Base-by-base conservation (phyloP, 2,329 filamentous ascomycete species). In the Aaosphaeria pasadenensis region DNA sequence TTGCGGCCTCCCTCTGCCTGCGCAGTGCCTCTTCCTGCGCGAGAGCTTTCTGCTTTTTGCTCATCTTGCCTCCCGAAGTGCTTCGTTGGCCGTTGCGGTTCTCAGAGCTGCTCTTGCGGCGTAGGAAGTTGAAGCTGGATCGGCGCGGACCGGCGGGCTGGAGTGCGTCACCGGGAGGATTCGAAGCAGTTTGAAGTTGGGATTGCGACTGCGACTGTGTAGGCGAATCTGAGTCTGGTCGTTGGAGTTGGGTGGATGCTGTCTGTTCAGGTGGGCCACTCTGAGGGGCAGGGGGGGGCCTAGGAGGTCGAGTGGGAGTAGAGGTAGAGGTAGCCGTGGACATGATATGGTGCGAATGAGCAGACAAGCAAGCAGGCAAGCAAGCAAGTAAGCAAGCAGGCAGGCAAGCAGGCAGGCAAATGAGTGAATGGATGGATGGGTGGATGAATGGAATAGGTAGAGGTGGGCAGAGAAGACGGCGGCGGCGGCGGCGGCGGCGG, bases 1-100 rank as follows among this genome's bases (percentile, higher is more conserved):
- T 67, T 47, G 78, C 74, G 49, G 74, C 76, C 63, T 82, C 81
- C 43, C 78, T 77, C 64, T 81, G 77, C 57, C 76, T 77, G 59
- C 78, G 75, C 51, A 79, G 63, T 44, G 77, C 75, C 59, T 84
- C 80, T 59, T 80, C 74, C 52, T 74, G 69, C 51, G 64, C 66
- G 35, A 71, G 74, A 48, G 68, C 72, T 65, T 71, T 80, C 70
- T 83, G 77, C 63, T 76, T 77, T 74, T 84, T 86, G 70, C 79
- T 83, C 69, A 72, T 71, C 56, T 69, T 71, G 63, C 61, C 50
- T 36, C 61, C 59, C 1, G 67, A 69, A 5, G 55, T 45, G 51
- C 63, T 67, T 47, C 64, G 56, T 36, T 53, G 60, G 41, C 49
- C 51, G 43, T 54, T 48, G 46, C 58, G 58, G 29, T 45, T 55